Percentiles rank a stretch among this genome's conserved stretches.
phyloP scores from a whole-genome alignment of 495 filamentous ascomycete species.

The Penicillium angulare region DNA sequence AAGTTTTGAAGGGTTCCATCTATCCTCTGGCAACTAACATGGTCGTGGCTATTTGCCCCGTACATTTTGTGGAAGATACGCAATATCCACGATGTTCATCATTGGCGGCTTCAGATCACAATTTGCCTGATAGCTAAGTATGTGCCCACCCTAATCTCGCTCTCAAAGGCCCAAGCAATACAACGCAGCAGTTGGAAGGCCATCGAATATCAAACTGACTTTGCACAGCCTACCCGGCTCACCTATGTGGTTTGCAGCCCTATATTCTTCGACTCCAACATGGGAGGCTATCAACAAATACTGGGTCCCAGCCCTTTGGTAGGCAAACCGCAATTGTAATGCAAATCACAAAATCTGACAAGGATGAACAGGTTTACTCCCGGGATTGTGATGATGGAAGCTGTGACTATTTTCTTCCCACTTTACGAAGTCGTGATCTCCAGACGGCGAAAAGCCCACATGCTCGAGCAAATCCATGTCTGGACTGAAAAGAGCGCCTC shows the following conservation, averaged over 20 bases:
- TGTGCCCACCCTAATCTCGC: neutral
- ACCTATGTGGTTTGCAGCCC: constrained; percentile 56
- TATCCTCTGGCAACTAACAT: constrained; percentile 58
- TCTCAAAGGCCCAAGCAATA: neutral
- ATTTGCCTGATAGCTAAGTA: constrained; percentile 54
- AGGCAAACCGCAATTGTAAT: constrained; percentile 12
- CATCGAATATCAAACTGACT: neutral
- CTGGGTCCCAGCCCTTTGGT: constrained; percentile 51
- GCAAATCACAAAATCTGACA: constrained; percentile 3
- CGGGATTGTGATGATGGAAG: constrained; percentile 45
- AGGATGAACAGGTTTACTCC: constrained; percentile 41
- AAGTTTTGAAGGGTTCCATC: constrained; percentile 45
- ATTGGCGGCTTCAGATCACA: constrained; percentile 58
- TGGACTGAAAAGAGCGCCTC: constrained; percentile 15
- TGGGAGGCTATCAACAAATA: constrained; percentile 50
- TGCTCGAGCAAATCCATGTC: constrained; percentile 7
- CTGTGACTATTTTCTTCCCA: constrained; percentile 43
- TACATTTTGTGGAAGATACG: constrained; percentile 33
- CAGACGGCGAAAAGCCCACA: constrained; percentile 24
- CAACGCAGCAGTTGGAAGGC: neutral
- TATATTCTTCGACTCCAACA: constrained; percentile 44
- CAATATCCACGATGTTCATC: constrained; percentile 53
- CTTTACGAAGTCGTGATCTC: constrained; percentile 44
- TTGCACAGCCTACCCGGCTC: constrained; percentile 53
- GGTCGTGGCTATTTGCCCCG: constrained; percentile 53